A percentile compares a stretch with the other conserved stretches of the same genome.
These are phyloP conservation scores for Melastoma malabathricum DNA, from an alignment of 345 rosid species.

Conservation along the genomic window DNA sequence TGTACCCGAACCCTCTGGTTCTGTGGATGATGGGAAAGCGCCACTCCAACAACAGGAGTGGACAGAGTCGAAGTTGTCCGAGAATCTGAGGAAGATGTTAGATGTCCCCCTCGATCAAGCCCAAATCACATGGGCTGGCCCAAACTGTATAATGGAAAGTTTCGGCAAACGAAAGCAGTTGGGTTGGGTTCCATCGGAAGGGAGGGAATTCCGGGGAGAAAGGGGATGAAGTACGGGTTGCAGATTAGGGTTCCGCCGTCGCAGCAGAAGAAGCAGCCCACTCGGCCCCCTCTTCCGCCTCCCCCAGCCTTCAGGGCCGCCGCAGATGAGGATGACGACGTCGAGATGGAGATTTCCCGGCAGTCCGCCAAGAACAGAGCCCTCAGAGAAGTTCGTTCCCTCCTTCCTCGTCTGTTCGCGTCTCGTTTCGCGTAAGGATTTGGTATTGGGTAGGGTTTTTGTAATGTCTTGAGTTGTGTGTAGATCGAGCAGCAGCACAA, in stretches of 20 bases:
- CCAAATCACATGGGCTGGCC: too few relatives aligned
- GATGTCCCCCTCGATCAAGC: too few relatives aligned
- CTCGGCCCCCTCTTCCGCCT: conserved; percentile 39
- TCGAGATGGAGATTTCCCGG: conserved; percentile 65
- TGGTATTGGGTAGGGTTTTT: background rate
- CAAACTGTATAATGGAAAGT: background rate
- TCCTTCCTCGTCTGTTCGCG: background rate
- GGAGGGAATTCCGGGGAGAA: background rate
- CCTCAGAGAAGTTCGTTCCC: conserved; percentile 39
- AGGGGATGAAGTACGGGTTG: conserved; percentile 57
- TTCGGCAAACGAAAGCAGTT: background rate
- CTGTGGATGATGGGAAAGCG: too few relatives aligned
- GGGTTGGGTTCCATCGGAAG: background rate
- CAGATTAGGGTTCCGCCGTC: conserved; percentile 62
- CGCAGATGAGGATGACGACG: conserved; percentile 41
- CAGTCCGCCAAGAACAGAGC: conserved; percentile 72
- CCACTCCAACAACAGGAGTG: too few relatives aligned
- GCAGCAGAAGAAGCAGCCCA: conserved; percentile 35
- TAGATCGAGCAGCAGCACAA: conserved; percentile 85
- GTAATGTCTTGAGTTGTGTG: background rate
- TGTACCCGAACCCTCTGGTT: too few relatives aligned
- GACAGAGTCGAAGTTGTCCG: too few relatives aligned
- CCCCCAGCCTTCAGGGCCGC: conserved; percentile 40
- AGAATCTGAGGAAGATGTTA: too few relatives aligned
- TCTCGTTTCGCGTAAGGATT: background rate